These are phyloP conservation scores for Herpotrichia juniperi DNA, from an alignment of 2,329 filamentous ascomycete species.

Conservation along the genomic window DNA sequence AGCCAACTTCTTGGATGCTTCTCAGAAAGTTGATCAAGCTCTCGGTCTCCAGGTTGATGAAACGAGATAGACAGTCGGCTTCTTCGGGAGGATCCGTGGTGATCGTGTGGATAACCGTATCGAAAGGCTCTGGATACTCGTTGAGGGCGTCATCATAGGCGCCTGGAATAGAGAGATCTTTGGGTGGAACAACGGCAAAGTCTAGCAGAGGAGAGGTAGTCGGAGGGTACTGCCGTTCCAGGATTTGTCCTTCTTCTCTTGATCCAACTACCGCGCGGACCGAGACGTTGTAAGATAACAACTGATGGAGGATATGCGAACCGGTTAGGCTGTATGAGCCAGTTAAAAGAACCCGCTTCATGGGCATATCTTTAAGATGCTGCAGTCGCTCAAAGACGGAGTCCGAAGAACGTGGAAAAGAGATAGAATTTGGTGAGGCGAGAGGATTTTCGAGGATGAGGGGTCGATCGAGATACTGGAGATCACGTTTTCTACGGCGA, in stretches of 20 bases:
- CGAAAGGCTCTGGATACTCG: conserved; percentile 24
- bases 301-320: conserved; percentile 32
- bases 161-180: conserved; percentile 18
- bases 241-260: conserved; percentile 19
- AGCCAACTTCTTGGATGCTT: conserved; percentile 20
- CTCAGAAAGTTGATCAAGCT: conserved; percentile 24
- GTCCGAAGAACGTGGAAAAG: conserved; percentile 7
- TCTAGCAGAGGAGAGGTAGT: conserved; percentile 21
- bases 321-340: conserved; percentile 30
- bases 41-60: conserved; percentile 30
- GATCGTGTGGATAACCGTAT: conserved; percentile 32
- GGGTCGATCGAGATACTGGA: conserved; percentile 10
- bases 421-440: conserved; percentile 8
- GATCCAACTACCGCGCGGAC: conserved; percentile 33
- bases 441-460: conserved; percentile 11
- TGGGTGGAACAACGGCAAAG: conserved; percentile 22
- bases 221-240: conserved; percentile 24
- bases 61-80: conserved; percentile 33
- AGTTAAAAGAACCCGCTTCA: conserved; percentile 30
- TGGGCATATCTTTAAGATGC: conserved; percentile 19
- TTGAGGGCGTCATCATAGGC: conserved; percentile 26
- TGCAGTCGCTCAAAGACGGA: conserved; percentile 5
- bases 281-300: conserved; percentile 27
- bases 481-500: conserved; percentile 16
- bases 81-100: conserved; percentile 24